Percentiles rank a stretch among this genome's conserved stretches.
phyloP scores from a whole-genome alignment of 345 rosid species.

The Brassica nigra region DNA sequence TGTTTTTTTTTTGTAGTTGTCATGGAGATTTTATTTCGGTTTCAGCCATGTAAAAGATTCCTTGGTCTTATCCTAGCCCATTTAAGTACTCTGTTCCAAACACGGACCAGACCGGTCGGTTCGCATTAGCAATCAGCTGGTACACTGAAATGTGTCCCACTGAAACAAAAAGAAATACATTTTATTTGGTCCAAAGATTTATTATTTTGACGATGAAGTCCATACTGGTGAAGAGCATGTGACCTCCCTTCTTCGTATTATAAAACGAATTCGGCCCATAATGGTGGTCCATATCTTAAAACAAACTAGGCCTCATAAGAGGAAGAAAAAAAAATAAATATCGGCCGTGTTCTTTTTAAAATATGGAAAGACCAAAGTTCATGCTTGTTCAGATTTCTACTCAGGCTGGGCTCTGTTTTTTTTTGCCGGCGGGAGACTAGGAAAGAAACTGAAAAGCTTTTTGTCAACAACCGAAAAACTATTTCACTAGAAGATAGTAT shows the following conservation, averaged over 20 bases:
- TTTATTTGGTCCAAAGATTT: not conserved
- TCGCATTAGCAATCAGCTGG: not conserved
- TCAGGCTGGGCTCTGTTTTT: too few relatives aligned
- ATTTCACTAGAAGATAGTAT: too few relatives aligned
- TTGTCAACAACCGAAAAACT: too few relatives aligned
- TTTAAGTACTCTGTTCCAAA: not conserved
- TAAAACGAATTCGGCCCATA: not conserved
- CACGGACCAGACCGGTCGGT: not conserved
- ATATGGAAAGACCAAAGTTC: not conserved
- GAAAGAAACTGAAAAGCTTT: too few relatives aligned
- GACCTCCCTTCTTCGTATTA: not conserved
- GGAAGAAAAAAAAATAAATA: too few relatives aligned
- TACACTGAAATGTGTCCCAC: not conserved
- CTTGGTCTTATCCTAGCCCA: not conserved
- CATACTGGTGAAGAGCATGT: not conserved
- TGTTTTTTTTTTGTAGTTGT: not conserved
- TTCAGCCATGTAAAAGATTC: slow-evolving; percentile 33
- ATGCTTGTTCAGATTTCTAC: too few relatives aligned
- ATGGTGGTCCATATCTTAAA: not conserved
- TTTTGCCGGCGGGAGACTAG: too few relatives aligned
- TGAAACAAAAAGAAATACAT: too few relatives aligned
- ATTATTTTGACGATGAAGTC: not conserved
- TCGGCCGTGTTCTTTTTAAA: not conserved
- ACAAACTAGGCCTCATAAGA: not conserved
- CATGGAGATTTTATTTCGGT: slow-evolving; percentile 5